phyloP scores from a whole-genome alignment of 176 grass and related monocot species.

The Eremochloa ophiuroides region DNA sequence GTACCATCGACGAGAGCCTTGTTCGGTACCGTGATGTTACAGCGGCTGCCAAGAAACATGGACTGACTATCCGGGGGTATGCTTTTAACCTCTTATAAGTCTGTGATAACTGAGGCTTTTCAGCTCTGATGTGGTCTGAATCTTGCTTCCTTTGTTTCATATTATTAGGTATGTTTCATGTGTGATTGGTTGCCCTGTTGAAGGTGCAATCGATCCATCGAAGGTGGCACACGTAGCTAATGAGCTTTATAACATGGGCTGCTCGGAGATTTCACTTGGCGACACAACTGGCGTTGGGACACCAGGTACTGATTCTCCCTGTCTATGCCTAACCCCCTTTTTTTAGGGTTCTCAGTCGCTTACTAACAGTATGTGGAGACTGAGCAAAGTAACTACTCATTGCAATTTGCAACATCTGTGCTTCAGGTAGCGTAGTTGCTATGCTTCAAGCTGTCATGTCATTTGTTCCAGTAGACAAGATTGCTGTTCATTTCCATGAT shows the following conservation, averaged over 20 bases:
- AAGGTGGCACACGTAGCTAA: conserved; percentile 85
- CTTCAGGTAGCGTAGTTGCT: conserved; percentile 62
- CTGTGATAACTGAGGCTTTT: not conserved
- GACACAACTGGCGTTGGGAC: conserved; percentile 96
- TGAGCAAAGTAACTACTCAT: not conserved
- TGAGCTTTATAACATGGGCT: conserved; percentile 84
- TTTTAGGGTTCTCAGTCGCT: not conserved
- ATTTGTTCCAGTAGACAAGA: conserved; percentile 69
- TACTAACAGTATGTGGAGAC: not conserved
- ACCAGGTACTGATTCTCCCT: conserved; percentile 49
- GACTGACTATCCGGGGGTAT: conserved; percentile 76
- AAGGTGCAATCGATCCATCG: conserved; percentile 63
- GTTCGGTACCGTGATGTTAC: conserved; percentile 56
- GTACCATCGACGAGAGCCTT: conserved; percentile 79
- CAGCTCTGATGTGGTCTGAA: conserved; percentile 2
- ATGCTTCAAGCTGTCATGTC: conserved; percentile 77
- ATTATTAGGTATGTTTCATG: conserved; percentile 82
- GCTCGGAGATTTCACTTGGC: conserved; percentile 93
- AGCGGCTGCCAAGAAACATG: conserved; percentile 54
- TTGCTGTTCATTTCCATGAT: conserved; percentile 90
- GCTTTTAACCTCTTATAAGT: not conserved
- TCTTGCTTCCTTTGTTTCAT: not conserved
- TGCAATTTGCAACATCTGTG: not conserved
- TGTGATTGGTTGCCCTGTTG: conserved; percentile 54
- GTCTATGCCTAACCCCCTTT: not conserved